Base-by-base conservation (phyloP, 768 basidiomycete genomes). In the Naematelia aurantialba region DNA sequence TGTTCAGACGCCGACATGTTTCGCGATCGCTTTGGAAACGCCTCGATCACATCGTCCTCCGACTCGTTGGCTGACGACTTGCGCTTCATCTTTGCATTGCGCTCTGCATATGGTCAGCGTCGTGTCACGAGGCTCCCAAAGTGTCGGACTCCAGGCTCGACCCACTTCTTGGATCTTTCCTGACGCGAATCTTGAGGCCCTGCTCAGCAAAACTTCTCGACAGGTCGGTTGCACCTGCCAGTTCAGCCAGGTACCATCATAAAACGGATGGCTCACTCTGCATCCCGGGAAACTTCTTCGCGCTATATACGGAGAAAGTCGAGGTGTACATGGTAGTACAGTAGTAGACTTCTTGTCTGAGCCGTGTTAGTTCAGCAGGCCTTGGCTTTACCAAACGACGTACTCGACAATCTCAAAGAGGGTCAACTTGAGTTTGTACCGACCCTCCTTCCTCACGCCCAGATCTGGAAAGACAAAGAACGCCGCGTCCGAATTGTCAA, bases 391-490 rank as follows among this genome's bases (percentile, higher is more conserved):
- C 25, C 31, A 24, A 44, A 17, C 19, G 30, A 85, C 88, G 76
- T 69, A 92, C 90, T 87, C 88, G 44, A 91, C 88, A 54, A 96
- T 89, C 78, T 97, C 93, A 74, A 88, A 98, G 52, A 98, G 79
- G 53, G 82, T 84, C 61, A 87, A 80, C 75, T 86, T 87, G 55
- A 89, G 79, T 12, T 89, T 81, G 70, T 93, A 98, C 65, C 87
- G 87, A 5, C 93, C 93, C 76, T 97, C 93, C 2, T 89, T 91
- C 60, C 91, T 81, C 4, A 97, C 90, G 60, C 87, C 88, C 24
- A 98, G 82, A 76, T 96, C 93, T 0, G 93, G 93, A 68, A 98
- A 98, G 29, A 96, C 91, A 71, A 98, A 98, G 80, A 93, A 92
- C 0, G 90, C 92, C 5, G 89, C 90, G 61, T 81, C 81, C 54